These are phyloP conservation scores for Magnaporthiopsis poae DNA, from an alignment of 2,329 filamentous ascomycete species.

Conservation along the genomic window DNA sequence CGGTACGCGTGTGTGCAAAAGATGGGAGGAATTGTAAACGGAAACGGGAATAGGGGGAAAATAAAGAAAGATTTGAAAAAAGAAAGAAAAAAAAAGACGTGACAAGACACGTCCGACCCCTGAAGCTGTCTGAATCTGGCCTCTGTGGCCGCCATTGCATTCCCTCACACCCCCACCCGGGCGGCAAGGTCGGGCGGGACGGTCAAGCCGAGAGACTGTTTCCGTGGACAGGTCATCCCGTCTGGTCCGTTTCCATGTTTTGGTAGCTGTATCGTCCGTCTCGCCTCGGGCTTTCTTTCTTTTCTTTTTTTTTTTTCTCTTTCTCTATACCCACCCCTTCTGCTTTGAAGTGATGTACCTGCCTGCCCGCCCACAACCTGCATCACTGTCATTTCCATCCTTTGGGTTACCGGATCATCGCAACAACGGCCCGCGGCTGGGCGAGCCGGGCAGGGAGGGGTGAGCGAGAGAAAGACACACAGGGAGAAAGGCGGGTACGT, in stretches of 20 bases:
- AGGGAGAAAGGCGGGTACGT: not conserved
- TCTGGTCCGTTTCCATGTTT: not conserved
- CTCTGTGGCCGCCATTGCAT: not conserved
- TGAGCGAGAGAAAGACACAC: not conserved
- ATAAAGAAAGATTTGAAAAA: no score
- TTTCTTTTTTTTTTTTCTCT: no score
- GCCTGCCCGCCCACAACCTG: no score
- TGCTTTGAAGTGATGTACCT: no score
- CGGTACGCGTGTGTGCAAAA: not conserved
- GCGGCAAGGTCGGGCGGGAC: not conserved
- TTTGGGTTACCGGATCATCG: not conserved
- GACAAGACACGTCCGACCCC: not conserved
- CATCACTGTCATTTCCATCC: not conserved
- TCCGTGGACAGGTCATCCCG: not conserved
- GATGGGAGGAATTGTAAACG: not conserved
- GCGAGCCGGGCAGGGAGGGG: no score
- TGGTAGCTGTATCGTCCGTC: not conserved
- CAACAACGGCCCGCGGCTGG: not conserved
- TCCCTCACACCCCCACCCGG: no score
- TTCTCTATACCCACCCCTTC: no score
- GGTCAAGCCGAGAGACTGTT: not conserved
- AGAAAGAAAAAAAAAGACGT: no score
- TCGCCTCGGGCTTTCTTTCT: not conserved
- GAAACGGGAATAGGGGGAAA: no score
- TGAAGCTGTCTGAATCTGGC: not conserved